phyloP scores from a whole-genome alignment of 164 flowering plant genomes.

The Dillenia turbinata region DNA sequence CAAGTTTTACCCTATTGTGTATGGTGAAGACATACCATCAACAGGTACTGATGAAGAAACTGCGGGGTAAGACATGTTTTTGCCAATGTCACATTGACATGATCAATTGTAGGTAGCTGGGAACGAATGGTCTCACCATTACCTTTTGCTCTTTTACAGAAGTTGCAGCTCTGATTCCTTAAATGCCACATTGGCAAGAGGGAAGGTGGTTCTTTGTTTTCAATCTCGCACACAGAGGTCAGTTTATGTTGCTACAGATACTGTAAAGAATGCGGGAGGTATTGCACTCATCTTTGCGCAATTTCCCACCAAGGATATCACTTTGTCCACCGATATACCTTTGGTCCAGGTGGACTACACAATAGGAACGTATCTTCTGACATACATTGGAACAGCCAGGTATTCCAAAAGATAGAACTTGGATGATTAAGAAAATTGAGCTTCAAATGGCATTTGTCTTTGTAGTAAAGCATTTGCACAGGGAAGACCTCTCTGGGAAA shows the following conservation, averaged over 20 bases:
- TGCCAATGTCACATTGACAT: background rate
- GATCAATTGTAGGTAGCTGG: no score
- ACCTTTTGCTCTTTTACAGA: conserved; percentile 17
- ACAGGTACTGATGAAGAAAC: conserved; percentile 20
- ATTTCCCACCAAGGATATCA: conserved; percentile 33
- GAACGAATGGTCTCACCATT: background rate
- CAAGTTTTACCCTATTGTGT: conserved; percentile 34
- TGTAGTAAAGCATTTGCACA: no score
- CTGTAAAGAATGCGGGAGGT: conserved; percentile 24
- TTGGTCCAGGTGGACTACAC: conserved; percentile 36
- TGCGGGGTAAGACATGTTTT: conserved; percentile 31
- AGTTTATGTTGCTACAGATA: conserved; percentile 13
- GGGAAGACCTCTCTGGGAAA: no score
- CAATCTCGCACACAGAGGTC: conserved; percentile 34
- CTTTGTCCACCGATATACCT: conserved; percentile 19
- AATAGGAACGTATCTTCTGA: conserved; percentile 33
- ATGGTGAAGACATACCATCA: conserved; percentile 37
- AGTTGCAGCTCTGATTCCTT: conserved; percentile 33
- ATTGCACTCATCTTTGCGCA: conserved; percentile 40
- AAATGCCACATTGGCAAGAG: conserved; percentile 41
- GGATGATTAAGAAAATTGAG: no score
- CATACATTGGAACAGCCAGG: conserved; percentile 34
- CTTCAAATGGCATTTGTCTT: background rate
- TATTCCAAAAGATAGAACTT: conserved; percentile 7
- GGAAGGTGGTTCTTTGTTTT: conserved; percentile 53